Evolutionary conservation across 768 basidiomycete species (phyloP), one percentile per base, ranked within the genome.

Genomic region (Termitomyces sp.): DNA sequence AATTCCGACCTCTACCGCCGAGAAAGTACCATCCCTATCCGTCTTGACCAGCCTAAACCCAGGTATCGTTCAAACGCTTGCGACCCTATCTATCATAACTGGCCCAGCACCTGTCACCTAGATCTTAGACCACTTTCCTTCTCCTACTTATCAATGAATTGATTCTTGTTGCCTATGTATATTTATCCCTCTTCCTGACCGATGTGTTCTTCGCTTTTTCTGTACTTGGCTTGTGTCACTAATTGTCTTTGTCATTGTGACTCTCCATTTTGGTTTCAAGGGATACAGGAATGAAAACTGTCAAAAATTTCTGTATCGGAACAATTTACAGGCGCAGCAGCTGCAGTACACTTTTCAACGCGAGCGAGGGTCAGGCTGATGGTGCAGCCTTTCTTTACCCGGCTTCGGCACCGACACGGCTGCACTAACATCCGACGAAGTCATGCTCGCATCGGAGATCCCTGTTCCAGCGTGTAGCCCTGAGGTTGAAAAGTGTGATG

Each of bases 351-450:
- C 21, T 43, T n/a, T 4, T 45, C n/a, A 39, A 40, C 46, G 25
- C 16, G 39, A 46, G 16, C 30, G 47, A 10, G 49, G 11, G 4
- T 61, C 46, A 30, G 44, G 25, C 19, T 53, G 61, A 28, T 59
- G 60, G 27, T 61, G 60, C 3, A 68, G 41, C 44, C 67, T 63
- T 48, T 68, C 65, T 40, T 67, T 66, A 17, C 67, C 67, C 8
- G 70, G 71, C 54, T 68, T 72, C 0, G 71, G 72, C 12, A 72
- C 55, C 1, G 73, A 74, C 6, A 75, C 73, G 4, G 69, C 72
- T 7, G 71, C 72, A 55, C 66, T 67, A 14, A 76, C 71, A 59
- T 76, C 74, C 1, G 68, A 65, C 1, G 73, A 74, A 46, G 62
- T 72, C 75, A 76, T 76, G 5, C 66, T 68, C 56, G 64, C 64